A percentile compares a stretch with the other conserved stretches of the same genome.
Conservation (phyloP, 768 basidiomycete species). For the Lactifluus hygrophoroides region DNA sequence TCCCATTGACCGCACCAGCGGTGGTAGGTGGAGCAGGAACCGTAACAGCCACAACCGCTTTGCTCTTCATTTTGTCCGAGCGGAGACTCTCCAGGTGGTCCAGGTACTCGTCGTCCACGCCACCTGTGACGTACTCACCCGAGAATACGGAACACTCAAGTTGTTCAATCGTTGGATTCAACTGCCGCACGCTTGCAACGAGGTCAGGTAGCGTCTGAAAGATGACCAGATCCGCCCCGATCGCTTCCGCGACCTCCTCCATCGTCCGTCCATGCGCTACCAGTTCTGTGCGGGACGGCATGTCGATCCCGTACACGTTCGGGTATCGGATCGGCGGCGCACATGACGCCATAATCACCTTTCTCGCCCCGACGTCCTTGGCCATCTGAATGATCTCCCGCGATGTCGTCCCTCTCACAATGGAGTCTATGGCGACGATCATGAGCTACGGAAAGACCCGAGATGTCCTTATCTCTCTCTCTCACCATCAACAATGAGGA, state of each 20-base stretch:
- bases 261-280: constrained; percentile 98
- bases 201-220: constrained; percentile 92
- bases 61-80: constrained; percentile 71
- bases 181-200: constrained; percentile 71
- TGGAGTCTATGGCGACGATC: constrained; percentile 59
- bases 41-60: constrained; percentile 25
- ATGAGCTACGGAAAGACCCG: background rate
- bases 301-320: constrained; percentile 99
- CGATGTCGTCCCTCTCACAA: constrained; percentile 96
- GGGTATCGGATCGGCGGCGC: constrained; percentile 95
- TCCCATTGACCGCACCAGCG: constrained; percentile 23
- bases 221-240: constrained; percentile 91
- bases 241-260: constrained; percentile 89
- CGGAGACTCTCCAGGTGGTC: constrained; percentile 63
- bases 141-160: constrained; percentile 99
- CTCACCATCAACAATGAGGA: constrained; percentile 91
- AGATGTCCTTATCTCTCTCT: too few relatives aligned
- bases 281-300: constrained; percentile 91
- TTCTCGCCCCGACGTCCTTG: constrained; percentile 95
- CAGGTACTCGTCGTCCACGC: constrained; percentile 79
- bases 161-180: constrained; percentile 63
- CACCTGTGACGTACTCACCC: constrained; percentile 93
- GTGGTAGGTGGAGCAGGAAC: background rate
- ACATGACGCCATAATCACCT: constrained; percentile 93
- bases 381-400: constrained; percentile 99